phyloP scores from a whole-genome alignment of 2,329 filamentous ascomycete genomes.

The Epichloe uncinata region DNA sequence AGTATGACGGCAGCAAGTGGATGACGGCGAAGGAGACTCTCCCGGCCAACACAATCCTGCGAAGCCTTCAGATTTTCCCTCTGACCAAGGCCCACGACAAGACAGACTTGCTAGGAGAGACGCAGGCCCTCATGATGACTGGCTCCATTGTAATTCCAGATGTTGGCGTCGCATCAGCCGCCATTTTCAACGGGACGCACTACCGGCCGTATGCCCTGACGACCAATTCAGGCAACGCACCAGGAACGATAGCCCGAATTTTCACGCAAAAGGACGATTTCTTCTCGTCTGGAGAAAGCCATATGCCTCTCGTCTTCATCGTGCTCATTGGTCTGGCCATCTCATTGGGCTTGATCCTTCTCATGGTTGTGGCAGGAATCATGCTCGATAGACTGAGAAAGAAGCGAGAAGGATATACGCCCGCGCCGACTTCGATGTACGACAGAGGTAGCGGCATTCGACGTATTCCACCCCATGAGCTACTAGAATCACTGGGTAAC shows the following conservation, averaged over 20 bases:
- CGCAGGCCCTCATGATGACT: slow-evolving; percentile 69
- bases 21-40: slow-evolving; percentile 50
- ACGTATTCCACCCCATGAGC: slow-evolving; percentile 47
- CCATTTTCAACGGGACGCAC: slow-evolving; percentile 70
- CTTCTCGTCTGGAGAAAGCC: slow-evolving; percentile 46
- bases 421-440: slow-evolving; percentile 56
- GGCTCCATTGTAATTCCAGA: slow-evolving; percentile 63
- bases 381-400: slow-evolving; percentile 63
- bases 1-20: slow-evolving; percentile 66
- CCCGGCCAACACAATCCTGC: slow-evolving; percentile 52
- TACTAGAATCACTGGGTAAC: slow-evolving; percentile 40
- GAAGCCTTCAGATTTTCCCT: slow-evolving; percentile 69
- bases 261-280: slow-evolving; percentile 74
- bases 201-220: slow-evolving; percentile 73
- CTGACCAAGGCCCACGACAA: slow-evolving; percentile 54
- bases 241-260: slow-evolving; percentile 65
- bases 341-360: slow-evolving; percentile 61
- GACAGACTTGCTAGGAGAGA: slow-evolving; percentile 48
- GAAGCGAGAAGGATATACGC: slow-evolving; percentile 65
- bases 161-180: slow-evolving; percentile 75
- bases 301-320: slow-evolving; percentile 61
- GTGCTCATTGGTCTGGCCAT: slow-evolving; percentile 73
- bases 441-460: slow-evolving; percentile 46
- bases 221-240: slow-evolving; percentile 46
- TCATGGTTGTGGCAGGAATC: slow-evolving; percentile 64